Base-by-base conservation (phyloP, 352 stramenopile species). In the Globisporangium cylindrosporum region DNA sequence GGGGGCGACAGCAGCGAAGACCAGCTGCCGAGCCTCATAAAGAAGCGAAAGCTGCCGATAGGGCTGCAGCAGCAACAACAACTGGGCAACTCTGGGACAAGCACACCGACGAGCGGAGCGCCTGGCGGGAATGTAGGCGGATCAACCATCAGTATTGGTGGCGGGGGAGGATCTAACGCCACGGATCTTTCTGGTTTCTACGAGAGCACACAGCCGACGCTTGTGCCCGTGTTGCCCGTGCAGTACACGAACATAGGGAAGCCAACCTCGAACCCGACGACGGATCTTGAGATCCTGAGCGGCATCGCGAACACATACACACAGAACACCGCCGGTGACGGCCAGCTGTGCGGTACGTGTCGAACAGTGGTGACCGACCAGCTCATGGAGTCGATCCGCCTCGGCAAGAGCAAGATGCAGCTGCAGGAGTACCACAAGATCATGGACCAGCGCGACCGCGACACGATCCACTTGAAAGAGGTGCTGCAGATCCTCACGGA, bases 271-370 rank as follows among this genome's bases (percentile, higher is more conserved):
- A 46, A 72, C 5, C 60, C 64, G 43, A 55, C 68, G 46, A 89
- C 81, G 2, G 85, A 93, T 63, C 71, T 93, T 53, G 85, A 93
- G 70, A 93, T 93, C 75, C 66, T 93, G 41, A 93, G 85, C 65
- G 85, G 85, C n/a, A 93, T 93, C 61, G 85, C 85, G 49, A 92
- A 93, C 67, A 86, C 80, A 25, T 93, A 93, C 72, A 93, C 85
- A 55, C 78, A 86, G 67, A 90, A 82, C 58, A 67, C 67, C 41
- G 38, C 25, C 14, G 65, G 67, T n/a, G 74, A 88, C 49, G 78
- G 69, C 57, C 76, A 87, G 70, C 80, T 91, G 32, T 92, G 85
- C 64, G 73, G 72, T 38, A 86, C 73, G 61, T 93, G 83, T 59
- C 74, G 82, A 24, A 84, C 79, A 27, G 80, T 91, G 5, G 83